These are phyloP conservation scores for Thinopyrum obtusiflorum DNA, from an alignment of 202 grass and related monocot species.

Conservation along the genomic window DNA sequence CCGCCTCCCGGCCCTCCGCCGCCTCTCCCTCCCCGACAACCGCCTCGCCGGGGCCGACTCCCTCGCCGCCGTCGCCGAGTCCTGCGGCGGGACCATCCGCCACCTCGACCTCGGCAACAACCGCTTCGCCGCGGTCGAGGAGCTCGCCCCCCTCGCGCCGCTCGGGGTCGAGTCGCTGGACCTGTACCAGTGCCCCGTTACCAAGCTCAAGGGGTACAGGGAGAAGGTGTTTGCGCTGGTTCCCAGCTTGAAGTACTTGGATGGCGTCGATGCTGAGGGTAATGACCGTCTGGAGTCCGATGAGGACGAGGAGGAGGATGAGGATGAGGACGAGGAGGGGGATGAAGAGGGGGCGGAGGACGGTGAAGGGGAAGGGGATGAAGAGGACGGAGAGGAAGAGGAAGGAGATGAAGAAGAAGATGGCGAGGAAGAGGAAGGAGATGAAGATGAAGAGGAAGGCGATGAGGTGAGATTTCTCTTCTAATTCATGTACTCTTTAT, in stretches of 20 bases:
- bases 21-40: conserved; percentile 87
- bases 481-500: not conserved
- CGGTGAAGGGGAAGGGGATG: conserved; percentile 16
- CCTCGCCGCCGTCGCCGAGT: conserved; percentile 48
- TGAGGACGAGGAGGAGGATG: conserved; percentile 74
- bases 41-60: conserved; percentile 49
- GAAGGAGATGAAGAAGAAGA: conserved; percentile 32
- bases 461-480: conserved; percentile 40
- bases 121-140: conserved; percentile 55
- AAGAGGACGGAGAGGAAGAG: conserved; percentile 20
- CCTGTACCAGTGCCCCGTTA: conserved; percentile 86
- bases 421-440: conserved; percentile 34
- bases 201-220: conserved; percentile 56
- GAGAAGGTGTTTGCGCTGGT: conserved; percentile 71
- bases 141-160: conserved; percentile 52
- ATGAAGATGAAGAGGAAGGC: conserved; percentile 37
- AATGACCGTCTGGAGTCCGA: conserved; percentile 76
- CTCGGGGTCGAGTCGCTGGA: conserved; percentile 57
- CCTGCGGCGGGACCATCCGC: conserved; percentile 51
- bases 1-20: conserved; percentile 58
- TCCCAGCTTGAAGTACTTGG: conserved; percentile 63
- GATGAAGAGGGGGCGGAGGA: conserved; percentile 28
- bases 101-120: conserved; percentile 84
- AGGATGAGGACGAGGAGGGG: conserved; percentile 31
- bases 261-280: conserved; percentile 69